Evolutionary conservation across 2,329 filamentous ascomycete species (phyloP).

Genomic region (Pyrenophora graminea): DNA sequence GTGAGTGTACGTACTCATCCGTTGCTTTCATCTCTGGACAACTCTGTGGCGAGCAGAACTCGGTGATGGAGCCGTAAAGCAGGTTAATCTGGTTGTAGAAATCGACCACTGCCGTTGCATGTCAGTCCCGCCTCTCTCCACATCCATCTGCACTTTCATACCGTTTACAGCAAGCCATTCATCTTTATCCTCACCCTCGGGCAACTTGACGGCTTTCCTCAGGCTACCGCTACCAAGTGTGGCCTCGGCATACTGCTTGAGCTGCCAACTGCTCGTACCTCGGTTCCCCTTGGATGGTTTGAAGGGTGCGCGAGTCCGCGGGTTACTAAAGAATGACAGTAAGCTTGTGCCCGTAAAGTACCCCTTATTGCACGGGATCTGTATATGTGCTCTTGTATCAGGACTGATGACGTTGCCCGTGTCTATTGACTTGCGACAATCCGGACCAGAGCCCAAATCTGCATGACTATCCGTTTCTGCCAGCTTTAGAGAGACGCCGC

Average conservation of each 20-base stretch:
- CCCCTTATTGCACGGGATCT: too few relatives aligned
- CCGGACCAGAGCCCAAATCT: neutral
- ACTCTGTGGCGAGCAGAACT: slow-evolving; percentile 96
- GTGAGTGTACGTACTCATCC: slow-evolving; percentile 69
- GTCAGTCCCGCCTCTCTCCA: slow-evolving; percentile 15
- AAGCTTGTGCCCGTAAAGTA: slow-evolving; percentile 35
- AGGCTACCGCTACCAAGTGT: slow-evolving; percentile 93
- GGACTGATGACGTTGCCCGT: neutral
- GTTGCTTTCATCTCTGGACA: slow-evolving; percentile 99
- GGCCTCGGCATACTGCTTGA: slow-evolving; percentile 97
- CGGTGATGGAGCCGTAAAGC: slow-evolving; percentile 96
- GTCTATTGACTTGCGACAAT: too few relatives aligned
- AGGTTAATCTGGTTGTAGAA: slow-evolving; percentile 99
- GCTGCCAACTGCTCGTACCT: slow-evolving; percentile 87
- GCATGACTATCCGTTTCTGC: neutral
- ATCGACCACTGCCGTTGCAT: slow-evolving; percentile 78
- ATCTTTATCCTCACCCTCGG: slow-evolving; percentile 95
- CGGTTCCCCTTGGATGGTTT: slow-evolving; percentile 83
- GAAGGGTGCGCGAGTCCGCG: slow-evolving; percentile 87
- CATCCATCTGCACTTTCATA: slow-evolving; percentile 50
- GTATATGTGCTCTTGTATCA: neutral
- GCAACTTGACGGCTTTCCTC: slow-evolving; percentile 93
- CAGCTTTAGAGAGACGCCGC: neutral
- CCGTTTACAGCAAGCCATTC: slow-evolving; percentile 98
- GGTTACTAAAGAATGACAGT: slow-evolving; percentile 65